phyloP scores from a whole-genome alignment of 371 early-diverging fungal genomes.

The Saksenaea oblongispora region DNA sequence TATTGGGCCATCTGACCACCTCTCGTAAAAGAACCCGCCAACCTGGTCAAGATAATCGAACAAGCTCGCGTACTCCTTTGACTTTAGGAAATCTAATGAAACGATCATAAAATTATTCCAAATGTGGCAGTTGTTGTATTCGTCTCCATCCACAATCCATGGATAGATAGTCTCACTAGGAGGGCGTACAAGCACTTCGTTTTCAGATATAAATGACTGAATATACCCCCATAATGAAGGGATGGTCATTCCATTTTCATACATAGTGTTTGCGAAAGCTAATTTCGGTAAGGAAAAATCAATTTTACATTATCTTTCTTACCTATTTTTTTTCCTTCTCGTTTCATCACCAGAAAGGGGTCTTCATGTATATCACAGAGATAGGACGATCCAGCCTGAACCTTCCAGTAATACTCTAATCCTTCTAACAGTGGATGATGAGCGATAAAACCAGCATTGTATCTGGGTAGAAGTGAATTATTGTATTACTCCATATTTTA shows the following conservation, averaged over 20 bases:
- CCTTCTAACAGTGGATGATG: conserved; percentile 48
- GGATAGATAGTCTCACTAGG: conserved; percentile 22
- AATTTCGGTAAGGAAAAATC: background rate
- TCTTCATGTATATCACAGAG: conserved; percentile 34
- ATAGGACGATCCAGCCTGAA: conserved; percentile 38
- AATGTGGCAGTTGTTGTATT: conserved; percentile 73
- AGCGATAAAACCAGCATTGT: conserved; percentile 84
- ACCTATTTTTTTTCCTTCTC: conserved; percentile 60
- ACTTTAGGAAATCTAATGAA: conserved; percentile 33
- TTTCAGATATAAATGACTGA: conserved; percentile 44
- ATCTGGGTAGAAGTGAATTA: conserved; percentile 39
- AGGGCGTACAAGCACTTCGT: conserved; percentile 28
- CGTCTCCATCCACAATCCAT: conserved; percentile 36
- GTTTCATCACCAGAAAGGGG: conserved; percentile 38
- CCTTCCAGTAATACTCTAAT: conserved; percentile 45
- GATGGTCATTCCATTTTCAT: conserved; percentile 79
- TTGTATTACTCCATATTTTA: background rate
- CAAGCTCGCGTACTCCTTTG: conserved; percentile 66
- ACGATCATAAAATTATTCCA: conserved; percentile 56
- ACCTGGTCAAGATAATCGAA: conserved; percentile 78
- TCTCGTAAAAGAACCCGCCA: conserved; percentile 93
- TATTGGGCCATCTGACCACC: conserved; percentile 49
- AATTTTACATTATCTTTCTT: conserved; percentile 5
- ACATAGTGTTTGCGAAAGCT: conserved; percentile 68
- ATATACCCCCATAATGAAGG: conserved; percentile 70